Conservation (phyloP, 495 filamentous ascomycete genomes). For the Penicillium manginii region DNA sequence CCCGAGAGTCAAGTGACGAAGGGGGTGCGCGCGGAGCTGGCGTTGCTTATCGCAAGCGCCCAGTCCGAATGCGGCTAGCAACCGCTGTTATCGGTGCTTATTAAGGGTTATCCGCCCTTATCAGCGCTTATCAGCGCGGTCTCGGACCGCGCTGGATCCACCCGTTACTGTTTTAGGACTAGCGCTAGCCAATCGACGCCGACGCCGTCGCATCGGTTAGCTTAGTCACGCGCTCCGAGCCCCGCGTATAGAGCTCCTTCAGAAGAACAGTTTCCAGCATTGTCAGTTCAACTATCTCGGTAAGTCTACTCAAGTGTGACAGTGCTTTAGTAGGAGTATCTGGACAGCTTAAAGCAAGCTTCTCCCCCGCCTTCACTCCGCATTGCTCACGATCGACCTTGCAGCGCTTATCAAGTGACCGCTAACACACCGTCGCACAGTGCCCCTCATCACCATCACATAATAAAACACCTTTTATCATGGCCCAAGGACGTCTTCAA, state of each 20-base stretch:
- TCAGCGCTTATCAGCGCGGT: slow-evolving; percentile 19
- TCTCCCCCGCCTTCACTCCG: background rate
- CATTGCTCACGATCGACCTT: background rate
- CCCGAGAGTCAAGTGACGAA: background rate
- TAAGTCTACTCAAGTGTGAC: slow-evolving; percentile 8
- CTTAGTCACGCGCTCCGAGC: slow-evolving; percentile 18
- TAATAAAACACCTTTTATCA: slow-evolving; percentile 11
- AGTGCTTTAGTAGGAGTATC: background rate
- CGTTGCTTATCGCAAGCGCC: background rate
- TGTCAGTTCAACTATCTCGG: slow-evolving; percentile 9
- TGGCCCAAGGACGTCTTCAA: slow-evolving; percentile 61
- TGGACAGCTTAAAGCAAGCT: background rate
- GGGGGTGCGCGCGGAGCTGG: background rate
- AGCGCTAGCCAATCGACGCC: slow-evolving; percentile 14
- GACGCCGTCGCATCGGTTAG: slow-evolving; percentile 14
- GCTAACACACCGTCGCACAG: slow-evolving; percentile 15
- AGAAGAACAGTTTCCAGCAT: background rate
- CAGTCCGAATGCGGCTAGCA: background rate
- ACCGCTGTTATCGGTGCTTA: slow-evolving; percentile 1
- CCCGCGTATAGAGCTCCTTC: slow-evolving; percentile 23
- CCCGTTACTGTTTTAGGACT: background rate
- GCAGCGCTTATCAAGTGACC: slow-evolving; percentile 2
- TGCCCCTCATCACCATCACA: slow-evolving; percentile 2
- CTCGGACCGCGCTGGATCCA: slow-evolving; percentile 1
- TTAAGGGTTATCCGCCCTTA: background rate